A percentile compares a stretch with the other conserved stretches of the same genome.
Evolutionary conservation across 371 early-diverging fungal species (phyloP).

Genomic region (Choanephora cucurbitarum): DNA sequence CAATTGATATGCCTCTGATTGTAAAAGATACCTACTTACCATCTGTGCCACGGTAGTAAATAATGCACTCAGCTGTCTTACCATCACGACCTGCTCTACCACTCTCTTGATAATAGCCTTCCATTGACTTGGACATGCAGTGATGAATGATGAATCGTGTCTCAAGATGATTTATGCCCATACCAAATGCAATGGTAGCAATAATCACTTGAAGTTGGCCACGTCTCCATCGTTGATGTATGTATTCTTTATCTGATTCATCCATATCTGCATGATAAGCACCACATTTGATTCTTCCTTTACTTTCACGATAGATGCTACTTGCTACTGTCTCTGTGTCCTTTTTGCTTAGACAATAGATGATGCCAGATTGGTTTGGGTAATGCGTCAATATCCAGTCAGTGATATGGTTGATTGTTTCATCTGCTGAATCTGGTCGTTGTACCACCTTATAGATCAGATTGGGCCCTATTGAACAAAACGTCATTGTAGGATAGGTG

Average conservation of each 20-base stretch:
- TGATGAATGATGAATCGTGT: slow-evolving; percentile 90
- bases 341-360: slow-evolving; percentile 82
- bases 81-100: slow-evolving; percentile 89
- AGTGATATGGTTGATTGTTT: slow-evolving; percentile 64
- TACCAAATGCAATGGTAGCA: slow-evolving; percentile 87
- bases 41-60: slow-evolving; percentile 76
- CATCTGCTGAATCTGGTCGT: slow-evolving; percentile 52
- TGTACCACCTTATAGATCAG: slow-evolving; percentile 70
- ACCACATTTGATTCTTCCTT: slow-evolving; percentile 55
- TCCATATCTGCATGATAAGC: slow-evolving; percentile 85
- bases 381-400: slow-evolving; percentile 67
- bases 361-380: slow-evolving; percentile 71
- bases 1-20: neutral
- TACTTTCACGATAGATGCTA: slow-evolving; percentile 54
- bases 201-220: slow-evolving; percentile 74
- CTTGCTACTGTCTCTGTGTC: slow-evolving; percentile 74
- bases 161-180: slow-evolving; percentile 88
- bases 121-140: slow-evolving; percentile 81
- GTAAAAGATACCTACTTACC: slow-evolving; percentile 27
- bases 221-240: slow-evolving; percentile 78
- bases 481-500: no score
- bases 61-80: slow-evolving; percentile 67
- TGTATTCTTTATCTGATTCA: slow-evolving; percentile 65
- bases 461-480: slow-evolving; percentile 53
- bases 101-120: slow-evolving; percentile 94